Evolutionary conservation across 2,329 filamentous ascomycete species (phyloP).

Genomic region (Venturia aucupariae): DNA sequence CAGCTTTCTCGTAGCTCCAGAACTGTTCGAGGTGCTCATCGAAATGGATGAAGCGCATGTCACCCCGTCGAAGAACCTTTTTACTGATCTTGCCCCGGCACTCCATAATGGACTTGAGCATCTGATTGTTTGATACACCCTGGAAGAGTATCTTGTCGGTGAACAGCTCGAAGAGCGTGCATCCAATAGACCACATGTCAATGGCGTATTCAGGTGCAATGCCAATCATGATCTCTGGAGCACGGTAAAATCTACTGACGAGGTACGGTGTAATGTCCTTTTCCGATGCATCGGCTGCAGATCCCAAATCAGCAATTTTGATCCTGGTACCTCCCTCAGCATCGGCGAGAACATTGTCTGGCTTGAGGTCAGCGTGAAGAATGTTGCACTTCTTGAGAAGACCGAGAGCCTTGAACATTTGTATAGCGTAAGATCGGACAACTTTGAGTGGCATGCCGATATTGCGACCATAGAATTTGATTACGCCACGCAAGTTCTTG

Average conservation of each 20-base stretch:
- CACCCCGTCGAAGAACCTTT: constrained; percentile 75
- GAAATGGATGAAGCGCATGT: constrained; percentile 61
- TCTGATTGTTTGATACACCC: constrained; percentile 93
- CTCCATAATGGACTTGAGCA: constrained; percentile 94
- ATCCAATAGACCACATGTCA: constrained; percentile 97
- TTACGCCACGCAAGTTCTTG: constrained; percentile 83
- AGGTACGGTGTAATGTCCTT: constrained; percentile 91
- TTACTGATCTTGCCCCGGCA: constrained; percentile 84
- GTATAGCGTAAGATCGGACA: constrained; percentile 80
- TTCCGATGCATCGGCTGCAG: constrained; percentile 85
- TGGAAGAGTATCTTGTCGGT: constrained; percentile 97
- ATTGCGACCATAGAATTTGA: constrained; percentile 93
- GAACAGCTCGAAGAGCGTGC: constrained; percentile 92
- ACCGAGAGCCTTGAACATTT: constrained; percentile 84
- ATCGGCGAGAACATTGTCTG: constrained; percentile 81
- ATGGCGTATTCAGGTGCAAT: constrained; percentile 91
- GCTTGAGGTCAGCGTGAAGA: constrained; percentile 92
- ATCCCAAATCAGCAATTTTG: constrained; percentile 94
- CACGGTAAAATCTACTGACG: constrained; percentile 93
- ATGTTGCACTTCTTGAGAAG: constrained; percentile 89
- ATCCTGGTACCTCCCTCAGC: constrained; percentile 75
- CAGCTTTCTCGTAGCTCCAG: constrained; percentile 75
- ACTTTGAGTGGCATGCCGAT: constrained; percentile 84
- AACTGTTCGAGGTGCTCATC: constrained; percentile 71
- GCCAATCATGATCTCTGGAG: constrained; percentile 94